Evolutionary conservation across 2,329 filamentous ascomycete species (phyloP).

Genomic region (Curvularia verruculosa): DNA sequence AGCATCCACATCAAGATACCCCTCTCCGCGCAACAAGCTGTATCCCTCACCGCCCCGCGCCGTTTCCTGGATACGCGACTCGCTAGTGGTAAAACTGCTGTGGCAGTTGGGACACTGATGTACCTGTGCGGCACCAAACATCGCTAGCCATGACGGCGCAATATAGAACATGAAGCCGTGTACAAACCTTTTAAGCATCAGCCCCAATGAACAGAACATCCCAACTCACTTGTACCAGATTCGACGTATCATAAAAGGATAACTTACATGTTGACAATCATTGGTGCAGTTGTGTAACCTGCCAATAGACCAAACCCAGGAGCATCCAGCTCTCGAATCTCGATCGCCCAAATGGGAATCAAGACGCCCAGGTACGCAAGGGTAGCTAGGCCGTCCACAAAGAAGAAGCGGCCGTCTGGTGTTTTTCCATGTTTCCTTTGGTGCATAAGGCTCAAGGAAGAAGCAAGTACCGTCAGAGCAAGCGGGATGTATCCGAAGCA

Average conservation of each 20-base stretch:
- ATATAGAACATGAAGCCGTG: constrained; percentile 22
- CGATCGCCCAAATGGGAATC: constrained; percentile 22
- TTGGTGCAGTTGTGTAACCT: constrained; percentile 25
- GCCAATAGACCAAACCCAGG: constrained; percentile 19
- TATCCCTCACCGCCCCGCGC: constrained; percentile 16
- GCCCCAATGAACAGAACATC: background rate
- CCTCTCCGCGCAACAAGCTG: constrained; percentile 26
- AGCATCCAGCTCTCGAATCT: constrained; percentile 2
- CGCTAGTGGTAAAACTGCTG: constrained; percentile 9
- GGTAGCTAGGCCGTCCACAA: constrained; percentile 13
- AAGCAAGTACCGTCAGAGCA: constrained; percentile 15
- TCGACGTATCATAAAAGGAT: background rate
- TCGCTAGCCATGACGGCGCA: background rate
- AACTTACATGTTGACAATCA: constrained; percentile 32
- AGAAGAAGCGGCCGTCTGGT: constrained; percentile 8
- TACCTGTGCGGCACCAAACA: background rate
- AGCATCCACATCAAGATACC: constrained; percentile 24
- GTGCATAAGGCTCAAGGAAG: constrained; percentile 5
- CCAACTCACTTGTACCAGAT: background rate
- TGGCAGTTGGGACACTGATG: constrained; percentile 29
- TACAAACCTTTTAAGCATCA: constrained; percentile 15
- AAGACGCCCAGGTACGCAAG: constrained; percentile 17
- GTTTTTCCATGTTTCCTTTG: constrained; percentile 8
- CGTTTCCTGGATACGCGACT: constrained; percentile 1
- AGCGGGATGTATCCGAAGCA: constrained; percentile 27